phyloP scores from a whole-genome alignment of 2,329 filamentous ascomycete genomes.

The Raffaelea ambrosiae region DNA sequence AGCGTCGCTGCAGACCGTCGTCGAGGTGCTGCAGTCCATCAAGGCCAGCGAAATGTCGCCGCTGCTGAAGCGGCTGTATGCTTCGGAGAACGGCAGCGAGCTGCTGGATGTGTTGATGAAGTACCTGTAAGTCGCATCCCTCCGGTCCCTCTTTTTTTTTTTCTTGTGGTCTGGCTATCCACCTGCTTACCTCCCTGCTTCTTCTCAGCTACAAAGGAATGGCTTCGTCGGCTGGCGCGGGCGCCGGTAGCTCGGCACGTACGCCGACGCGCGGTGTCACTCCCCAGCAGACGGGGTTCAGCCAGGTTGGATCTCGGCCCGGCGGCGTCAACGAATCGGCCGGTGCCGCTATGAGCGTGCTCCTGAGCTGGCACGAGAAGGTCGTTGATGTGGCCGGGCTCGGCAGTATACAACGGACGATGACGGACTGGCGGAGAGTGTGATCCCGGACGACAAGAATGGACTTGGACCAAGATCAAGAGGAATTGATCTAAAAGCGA shows the following conservation, averaged over 20 bases:
- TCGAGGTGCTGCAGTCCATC: constrained; percentile 92
- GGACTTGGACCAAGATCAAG: neutral
- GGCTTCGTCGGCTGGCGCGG: constrained; percentile 38
- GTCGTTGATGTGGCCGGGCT: constrained; percentile 87
- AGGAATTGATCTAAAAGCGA: neutral
- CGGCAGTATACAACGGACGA: constrained; percentile 85
- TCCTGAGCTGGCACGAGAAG: constrained; percentile 99
- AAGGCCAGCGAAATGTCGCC: constrained; percentile 93
- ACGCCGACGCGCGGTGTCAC: constrained; percentile 42
- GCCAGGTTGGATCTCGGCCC: constrained; percentile 58
- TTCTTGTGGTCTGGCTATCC: too few relatives aligned
- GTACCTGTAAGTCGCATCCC: constrained; percentile 87
- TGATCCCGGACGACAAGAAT: constrained; percentile 28
- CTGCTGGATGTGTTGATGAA: constrained; percentile 93
- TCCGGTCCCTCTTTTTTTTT: constrained; percentile 1
- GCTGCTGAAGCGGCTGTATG: constrained; percentile 73
- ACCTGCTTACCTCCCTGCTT: too few relatives aligned
- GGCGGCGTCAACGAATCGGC: constrained; percentile 55
- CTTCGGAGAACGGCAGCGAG: constrained; percentile 70
- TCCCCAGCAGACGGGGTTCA: constrained; percentile 81
- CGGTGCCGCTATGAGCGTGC: constrained; percentile 86
- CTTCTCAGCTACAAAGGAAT: constrained; percentile 87
- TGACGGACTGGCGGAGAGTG: constrained; percentile 93
- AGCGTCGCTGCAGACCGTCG: constrained; percentile 75
- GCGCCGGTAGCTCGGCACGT: constrained; percentile 30